Conservation (phyloP, 345 rosid genomes). For the Euclidium syriacum region DNA sequence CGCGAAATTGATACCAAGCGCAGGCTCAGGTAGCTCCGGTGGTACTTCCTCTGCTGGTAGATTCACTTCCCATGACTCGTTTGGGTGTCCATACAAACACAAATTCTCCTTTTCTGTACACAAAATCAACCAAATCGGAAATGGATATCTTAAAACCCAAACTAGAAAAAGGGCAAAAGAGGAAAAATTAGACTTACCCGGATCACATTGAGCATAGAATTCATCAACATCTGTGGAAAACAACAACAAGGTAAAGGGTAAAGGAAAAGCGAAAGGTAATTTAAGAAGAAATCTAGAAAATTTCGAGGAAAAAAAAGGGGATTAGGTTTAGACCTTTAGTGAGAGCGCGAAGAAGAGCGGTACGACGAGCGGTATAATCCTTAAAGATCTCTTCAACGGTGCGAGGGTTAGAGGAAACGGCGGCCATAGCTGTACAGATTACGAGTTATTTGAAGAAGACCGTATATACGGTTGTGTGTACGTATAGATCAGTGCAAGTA, state of each 20-base stretch:
- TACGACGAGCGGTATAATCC: slow-evolving; percentile 72
- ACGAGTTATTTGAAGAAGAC: background rate
- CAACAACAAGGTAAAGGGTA: background rate
- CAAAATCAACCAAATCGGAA: background rate
- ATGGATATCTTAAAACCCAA: background rate
- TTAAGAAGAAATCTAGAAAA: background rate
- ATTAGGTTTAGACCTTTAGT: slow-evolving; percentile 46
- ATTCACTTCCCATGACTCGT: slow-evolving; percentile 91
- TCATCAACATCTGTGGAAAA: slow-evolving; percentile 82
- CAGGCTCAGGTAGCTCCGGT: slow-evolving; percentile 96
- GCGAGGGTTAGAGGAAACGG: slow-evolving; percentile 62
- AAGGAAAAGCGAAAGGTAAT: slow-evolving; percentile 1
- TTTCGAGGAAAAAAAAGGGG: background rate
- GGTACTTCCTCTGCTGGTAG: slow-evolving; percentile 97
- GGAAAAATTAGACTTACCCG: slow-evolving; percentile 45
- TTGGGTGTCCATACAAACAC: slow-evolving; percentile 90
- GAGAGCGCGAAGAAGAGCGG: slow-evolving; percentile 87
- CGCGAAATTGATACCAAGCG: slow-evolving; percentile 90
- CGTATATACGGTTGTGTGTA: background rate
- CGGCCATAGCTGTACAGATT: slow-evolving; percentile 30
- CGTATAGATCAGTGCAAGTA: slow-evolving; percentile 26
- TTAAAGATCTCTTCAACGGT: slow-evolving; percentile 94
- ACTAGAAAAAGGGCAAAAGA: background rate
- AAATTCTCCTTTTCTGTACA: slow-evolving; percentile 82
- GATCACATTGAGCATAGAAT: slow-evolving; percentile 88